A percentile compares a stretch with the other conserved stretches of the same genome.
Evolutionary conservation across 441 rosid species (phyloP).

Genomic region (Macaranga tanarius): DNA sequence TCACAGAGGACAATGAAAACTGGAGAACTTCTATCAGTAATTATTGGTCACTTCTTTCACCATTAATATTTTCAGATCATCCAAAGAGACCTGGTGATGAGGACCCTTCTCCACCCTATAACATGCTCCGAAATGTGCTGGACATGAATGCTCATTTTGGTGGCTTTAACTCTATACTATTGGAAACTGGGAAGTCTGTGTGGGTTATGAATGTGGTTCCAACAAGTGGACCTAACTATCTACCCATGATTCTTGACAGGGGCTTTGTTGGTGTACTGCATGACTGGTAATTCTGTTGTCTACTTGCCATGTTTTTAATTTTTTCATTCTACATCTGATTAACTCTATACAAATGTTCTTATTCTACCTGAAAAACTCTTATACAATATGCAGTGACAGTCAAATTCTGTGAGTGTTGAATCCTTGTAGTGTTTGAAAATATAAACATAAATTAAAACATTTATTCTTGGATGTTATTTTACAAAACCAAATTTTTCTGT

Average conservation of each 20-base stretch:
- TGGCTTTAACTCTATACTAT: conserved; percentile 79
- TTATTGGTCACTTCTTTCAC: conserved; percentile 97
- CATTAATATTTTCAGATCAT: conserved; percentile 96
- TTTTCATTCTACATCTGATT: not conserved
- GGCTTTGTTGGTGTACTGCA: conserved; percentile 92
- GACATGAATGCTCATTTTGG: conserved; percentile 98
- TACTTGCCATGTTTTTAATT: not conserved
- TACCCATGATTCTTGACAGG: conserved; percentile 84
- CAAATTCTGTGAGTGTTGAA: too few relatives aligned
- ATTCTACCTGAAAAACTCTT: not conserved
- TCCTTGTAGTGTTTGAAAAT: too few relatives aligned
- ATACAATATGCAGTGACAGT: not conserved
- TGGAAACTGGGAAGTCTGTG: conserved; percentile 74
- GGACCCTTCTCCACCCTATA: conserved; percentile 96
- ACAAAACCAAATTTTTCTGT: too few relatives aligned
- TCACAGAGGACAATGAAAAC: conserved; percentile 58
- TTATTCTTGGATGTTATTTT: too few relatives aligned
- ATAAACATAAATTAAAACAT: too few relatives aligned
- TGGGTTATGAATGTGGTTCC: conserved; percentile 99
- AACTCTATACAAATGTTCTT: not conserved
- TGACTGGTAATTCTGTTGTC: conserved; percentile 66
- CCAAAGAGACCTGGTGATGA: conserved; percentile 99
- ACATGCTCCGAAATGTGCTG: conserved; percentile 91
- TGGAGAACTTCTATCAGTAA: conserved; percentile 63
- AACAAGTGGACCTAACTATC: conserved; percentile 71